Percentiles rank a stretch among this genome's conserved stretches.
Evolutionary conservation across 1,284 basidiomycete species (phyloP).

Genomic region (Tausonia pullulans): DNA sequence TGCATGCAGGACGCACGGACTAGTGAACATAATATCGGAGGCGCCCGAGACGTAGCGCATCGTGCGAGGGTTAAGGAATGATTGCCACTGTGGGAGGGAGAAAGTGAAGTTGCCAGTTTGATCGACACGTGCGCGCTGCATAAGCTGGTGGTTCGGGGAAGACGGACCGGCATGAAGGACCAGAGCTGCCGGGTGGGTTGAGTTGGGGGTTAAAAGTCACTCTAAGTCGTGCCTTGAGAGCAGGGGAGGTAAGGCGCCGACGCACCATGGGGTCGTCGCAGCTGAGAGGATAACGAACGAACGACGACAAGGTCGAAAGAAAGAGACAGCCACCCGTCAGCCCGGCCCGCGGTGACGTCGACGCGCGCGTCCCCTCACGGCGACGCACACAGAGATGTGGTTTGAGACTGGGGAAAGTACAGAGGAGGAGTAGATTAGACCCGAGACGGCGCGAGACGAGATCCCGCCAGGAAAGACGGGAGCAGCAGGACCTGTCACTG

Average conservation of each 20-base stretch:
- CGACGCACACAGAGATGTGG: conserved; percentile 60
- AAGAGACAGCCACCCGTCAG: too few relatives aligned
- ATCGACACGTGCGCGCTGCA: too few relatives aligned
- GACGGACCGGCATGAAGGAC: conserved; percentile 18
- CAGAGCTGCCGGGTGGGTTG: conserved; percentile 1
- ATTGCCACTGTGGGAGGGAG: conserved; percentile 8
- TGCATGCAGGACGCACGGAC: conserved; percentile 49
- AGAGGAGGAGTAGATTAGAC: neutral
- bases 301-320: too few relatives aligned
- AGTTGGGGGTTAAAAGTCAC: neutral
- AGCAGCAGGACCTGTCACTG: conserved; percentile 22
- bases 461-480: conserved; percentile 13
- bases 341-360: too few relatives aligned
- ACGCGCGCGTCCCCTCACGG: too few relatives aligned
- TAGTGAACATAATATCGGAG: conserved; percentile 89
- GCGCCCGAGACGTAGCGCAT: conserved; percentile 52
- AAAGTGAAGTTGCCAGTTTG: conserved; percentile 15
- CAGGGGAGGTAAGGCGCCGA: conserved; percentile 13
- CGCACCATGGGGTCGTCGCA: conserved; percentile 34
- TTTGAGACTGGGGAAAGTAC: conserved; percentile 56
- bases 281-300: neutral
- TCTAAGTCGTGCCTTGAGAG: neutral
- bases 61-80: conserved; percentile 40
- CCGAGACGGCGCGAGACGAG: neutral
- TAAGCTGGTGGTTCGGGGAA: neutral